Base-by-base conservation (phyloP, 2,329 filamentous ascomycete genomes). In the Fusarium tuaranense region DNA sequence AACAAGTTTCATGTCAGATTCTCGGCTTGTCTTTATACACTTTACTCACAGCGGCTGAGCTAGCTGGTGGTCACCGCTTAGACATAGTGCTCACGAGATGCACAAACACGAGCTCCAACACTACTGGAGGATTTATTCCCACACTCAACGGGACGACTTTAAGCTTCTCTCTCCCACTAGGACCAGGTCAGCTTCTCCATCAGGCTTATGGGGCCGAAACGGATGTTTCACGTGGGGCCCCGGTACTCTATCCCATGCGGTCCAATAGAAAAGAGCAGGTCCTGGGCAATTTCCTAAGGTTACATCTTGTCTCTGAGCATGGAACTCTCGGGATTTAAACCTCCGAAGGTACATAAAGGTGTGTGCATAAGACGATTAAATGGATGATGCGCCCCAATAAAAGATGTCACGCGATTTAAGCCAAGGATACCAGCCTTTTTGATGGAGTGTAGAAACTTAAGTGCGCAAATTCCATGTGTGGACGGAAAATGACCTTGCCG, bases 381-480 rank as follows among this genome's bases (percentile, higher is more conserved):
- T n/a, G 36, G n/a, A 73, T 3, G n/a, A 73, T 3, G 63, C 72
- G 71, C 65, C 30, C 72, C 71, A 72, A 71, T 74, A 53, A 57
- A 34, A 55, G 16, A 36, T 9, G 14, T 46, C 8, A 7, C 8
- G 25, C 38, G 22, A 14, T 39, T 20, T 1, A 39, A 27, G 34
- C 22, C 22, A 59, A 30, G 36, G 57, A 27, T 10, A 30, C 20
- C 10, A 25, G 57, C 2, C 5, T 38, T 2, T 2, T 59, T 30
- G 18, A 25, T 59, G 27, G 22, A 18, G 38, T n/a, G 22, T 20
- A 39, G 57, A 30, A 22, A 34, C 25, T 22, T 27, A 41, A 27
- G 57, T 30, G 38, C 16, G n/a, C 18, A 44, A 61, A 12, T 27
- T 27, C 18, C 41, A 22, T 61, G 13, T 27, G 10, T 61, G 58